Evolutionary conservation across 345 rosid genomes (phyloP), one percentile per base, ranked within the genome.

Genomic region (Syzygium jambos): DNA sequence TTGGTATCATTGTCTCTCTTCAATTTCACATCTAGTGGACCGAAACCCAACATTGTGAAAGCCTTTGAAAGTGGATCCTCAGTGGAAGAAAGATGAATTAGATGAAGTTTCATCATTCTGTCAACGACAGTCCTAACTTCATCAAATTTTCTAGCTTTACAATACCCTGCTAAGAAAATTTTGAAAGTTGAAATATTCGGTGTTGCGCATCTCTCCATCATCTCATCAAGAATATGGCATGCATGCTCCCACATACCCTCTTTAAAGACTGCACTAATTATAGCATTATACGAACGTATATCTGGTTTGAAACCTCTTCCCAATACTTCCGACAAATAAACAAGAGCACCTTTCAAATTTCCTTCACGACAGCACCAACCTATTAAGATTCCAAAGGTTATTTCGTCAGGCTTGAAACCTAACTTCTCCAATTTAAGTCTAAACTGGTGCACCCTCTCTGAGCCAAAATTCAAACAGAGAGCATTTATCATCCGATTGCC

Each of bases 121-220:
- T 56, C 87, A 30, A 95, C 92, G 34, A 89, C 87, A 88, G 41
- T 77, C 89, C 90, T 95, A 53, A 91, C 95, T 90, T 93, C 95
- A 85, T 94, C 95, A 90, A 97, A 95, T 88, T 87, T 89, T 92
- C 98, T 95, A 84, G 87, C 95, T 90, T 92, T 94, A 90, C 95
- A 95, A 90, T 93, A 95, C 46, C 98, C 97, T 41, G 96, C 94
- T 82, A 96, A 84, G 85, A 95, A 92, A 87, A 93, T 86, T 90
- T 86, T 90, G 90, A 87, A 94, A 86, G 94, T 94, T 41, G 93
- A 89, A 63, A 90, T 89, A 88, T 91, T 78, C 1, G 91, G 94
- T 52, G 85, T 43, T 57, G 73, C 25, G 49, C 93, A 93, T n/a
- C 65, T 89, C 65, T 92, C 95, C n/a, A 88, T 84, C 95, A 97